Evolutionary conservation across 768 basidiomycete genomes (phyloP), one percentile per base, ranked within the genome.

Genomic region (Podaxis sp.): DNA sequence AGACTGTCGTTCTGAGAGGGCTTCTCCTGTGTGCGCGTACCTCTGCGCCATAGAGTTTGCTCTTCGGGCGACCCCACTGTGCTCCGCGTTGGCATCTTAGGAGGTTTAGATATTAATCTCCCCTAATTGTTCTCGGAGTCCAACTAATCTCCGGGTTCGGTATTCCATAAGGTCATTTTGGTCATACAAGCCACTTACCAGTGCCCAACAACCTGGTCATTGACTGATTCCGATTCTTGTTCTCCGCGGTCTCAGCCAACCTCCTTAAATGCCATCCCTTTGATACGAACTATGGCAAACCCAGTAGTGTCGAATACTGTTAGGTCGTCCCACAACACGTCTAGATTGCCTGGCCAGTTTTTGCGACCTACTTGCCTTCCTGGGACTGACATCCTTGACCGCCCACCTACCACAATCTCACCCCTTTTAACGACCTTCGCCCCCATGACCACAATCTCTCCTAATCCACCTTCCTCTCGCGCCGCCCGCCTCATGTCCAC

Each of bases 31-130:
- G 53, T 30, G 53, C 24, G 54, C 24, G 46, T 30, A 55, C 12
- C n/a, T 12, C 19, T 38, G 53, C 60, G 52, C 53, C 53, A 26
- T 55, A 54, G 60, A 59, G 60, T 36, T 55, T 44, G 52, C 61
- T 56, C 61, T 56, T 62, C 42, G 33, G 42, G 53, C 61, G 42
- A 62, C 54, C 46, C 44, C 59, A 52, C 36, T 36, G 28, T 52
- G 38, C 17, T 60, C 58, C 36, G 58, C 17, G 11, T 4, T 26
- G 58, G 58, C 58, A 38, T n/a, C 30, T 9, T 48, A 49, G 49
- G 48, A 59, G 48, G 38, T 9, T 22, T 36, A 60, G 59, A 52
- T 60, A 28, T 22, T n/a, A 26, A 51, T 28, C 49, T 52, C 13
- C 30, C 22, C 36, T 24, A 13, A 26, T 36, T 0, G 38, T 26